Percentiles rank a stretch among this genome's conserved stretches.
These are phyloP conservation scores for Aspergillus diversus DNA, from an alignment of 495 filamentous ascomycete genomes.

Conservation along the genomic window DNA sequence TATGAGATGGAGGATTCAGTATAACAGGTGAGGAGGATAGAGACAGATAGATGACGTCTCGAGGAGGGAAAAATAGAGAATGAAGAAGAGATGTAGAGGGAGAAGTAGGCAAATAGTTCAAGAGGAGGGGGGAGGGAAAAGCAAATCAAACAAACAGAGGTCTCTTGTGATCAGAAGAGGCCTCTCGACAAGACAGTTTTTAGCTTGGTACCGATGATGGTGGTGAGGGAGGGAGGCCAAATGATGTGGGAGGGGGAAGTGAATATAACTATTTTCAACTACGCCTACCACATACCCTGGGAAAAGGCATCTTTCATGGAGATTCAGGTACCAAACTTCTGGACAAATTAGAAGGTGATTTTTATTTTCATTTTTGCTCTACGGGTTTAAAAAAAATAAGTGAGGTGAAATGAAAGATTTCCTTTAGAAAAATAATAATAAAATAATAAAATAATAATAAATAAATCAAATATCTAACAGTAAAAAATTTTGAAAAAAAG, in stretches of 20 bases:
- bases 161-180: constrained; percentile 25
- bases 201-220: constrained; percentile 15
- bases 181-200: constrained; percentile 16
- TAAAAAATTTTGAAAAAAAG: neutral
- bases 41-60: constrained; percentile 10
- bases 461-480: neutral
- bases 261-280: constrained; percentile 26
- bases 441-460: constrained; percentile 11
- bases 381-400: neutral
- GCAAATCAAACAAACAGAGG: constrained; percentile 18
- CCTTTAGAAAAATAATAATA: neutral
- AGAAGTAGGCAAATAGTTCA: constrained; percentile 19
- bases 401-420: constrained; percentile 7
- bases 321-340: constrained; percentile 7
- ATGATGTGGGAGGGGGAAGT: constrained; percentile 32
- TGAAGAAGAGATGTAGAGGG: constrained; percentile 24
- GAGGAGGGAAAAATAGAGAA: constrained; percentile 29
- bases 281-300: neutral
- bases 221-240: constrained; percentile 29
- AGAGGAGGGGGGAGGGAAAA: constrained; percentile 19
- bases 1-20: constrained; percentile 10
- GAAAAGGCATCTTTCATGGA: neutral
- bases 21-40: constrained; percentile 9
- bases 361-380: too few relatives aligned
- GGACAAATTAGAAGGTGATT: neutral